Percentiles rank a stretch among this genome's conserved stretches.
phyloP scores from a whole-genome alignment of 768 basidiomycete species.

The Mycena capillaripes region DNA sequence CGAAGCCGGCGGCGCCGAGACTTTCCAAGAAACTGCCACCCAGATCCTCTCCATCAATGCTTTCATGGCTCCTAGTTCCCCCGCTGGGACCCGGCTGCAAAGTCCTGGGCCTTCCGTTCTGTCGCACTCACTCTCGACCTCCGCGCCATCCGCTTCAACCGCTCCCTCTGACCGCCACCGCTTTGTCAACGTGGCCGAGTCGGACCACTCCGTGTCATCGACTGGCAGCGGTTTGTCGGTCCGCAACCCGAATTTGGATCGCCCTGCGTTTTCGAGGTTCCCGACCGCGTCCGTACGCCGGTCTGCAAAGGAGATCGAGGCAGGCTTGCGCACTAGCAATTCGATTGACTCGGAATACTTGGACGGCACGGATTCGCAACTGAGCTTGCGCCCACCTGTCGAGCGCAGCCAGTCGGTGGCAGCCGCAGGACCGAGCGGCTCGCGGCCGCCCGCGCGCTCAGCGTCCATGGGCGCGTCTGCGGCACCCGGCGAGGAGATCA shows the following conservation, averaged over 20 bases:
- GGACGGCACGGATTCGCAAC: background rate
- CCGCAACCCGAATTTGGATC: constrained; percentile 25
- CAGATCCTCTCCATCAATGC: constrained; percentile 40
- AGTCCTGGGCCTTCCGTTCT: constrained; percentile 8
- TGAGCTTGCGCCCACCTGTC: constrained; percentile 9
- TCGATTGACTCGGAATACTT: constrained; percentile 31
- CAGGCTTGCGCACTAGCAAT: constrained; percentile 20
- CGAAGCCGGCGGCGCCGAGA: constrained; percentile 21
- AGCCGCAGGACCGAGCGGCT: constrained; percentile 10
- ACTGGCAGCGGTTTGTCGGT: constrained; percentile 23
- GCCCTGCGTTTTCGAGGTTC: constrained; percentile 33
- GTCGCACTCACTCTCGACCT: constrained; percentile 3
- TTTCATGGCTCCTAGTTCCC: constrained; percentile 32
- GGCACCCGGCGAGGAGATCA: constrained; percentile 38
- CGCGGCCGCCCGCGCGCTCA: constrained; percentile 21
- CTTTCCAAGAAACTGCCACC: constrained; percentile 28
- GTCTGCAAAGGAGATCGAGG: constrained; percentile 39
- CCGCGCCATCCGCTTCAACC: background rate
- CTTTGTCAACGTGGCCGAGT: background rate
- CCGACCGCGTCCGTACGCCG: constrained; percentile 38
- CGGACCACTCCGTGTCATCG: constrained; percentile 1
- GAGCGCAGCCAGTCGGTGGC: constrained; percentile 29
- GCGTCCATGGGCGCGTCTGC: constrained; percentile 29
- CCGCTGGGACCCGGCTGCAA: background rate
- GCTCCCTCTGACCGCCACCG: constrained; percentile 5